Conservation (phyloP, 148 eudicot species). For the Rhododendron henanense region DNA sequence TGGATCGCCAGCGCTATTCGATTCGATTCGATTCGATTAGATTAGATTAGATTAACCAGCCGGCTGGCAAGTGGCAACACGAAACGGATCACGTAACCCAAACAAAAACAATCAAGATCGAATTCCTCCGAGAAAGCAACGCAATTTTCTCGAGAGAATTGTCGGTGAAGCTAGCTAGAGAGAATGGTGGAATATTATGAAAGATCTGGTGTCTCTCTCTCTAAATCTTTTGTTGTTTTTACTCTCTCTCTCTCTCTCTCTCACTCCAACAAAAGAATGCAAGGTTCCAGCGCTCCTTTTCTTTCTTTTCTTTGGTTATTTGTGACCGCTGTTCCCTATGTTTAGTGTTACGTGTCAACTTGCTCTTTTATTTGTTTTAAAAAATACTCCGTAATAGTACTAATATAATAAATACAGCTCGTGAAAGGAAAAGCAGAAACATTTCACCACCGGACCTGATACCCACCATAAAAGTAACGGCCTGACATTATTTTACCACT, state of each 20-base stretch:
- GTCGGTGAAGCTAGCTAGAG: background rate
- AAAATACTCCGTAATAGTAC: background rate
- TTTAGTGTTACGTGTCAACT: conserved; percentile 10
- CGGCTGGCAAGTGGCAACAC: background rate
- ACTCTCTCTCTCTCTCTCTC: background rate
- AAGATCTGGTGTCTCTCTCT: background rate
- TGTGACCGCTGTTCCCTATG: conserved; percentile 20
- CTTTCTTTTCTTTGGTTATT: conserved; percentile 21
- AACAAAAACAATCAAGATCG: background rate
- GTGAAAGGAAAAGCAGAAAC: background rate
- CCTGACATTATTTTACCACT: background rate
- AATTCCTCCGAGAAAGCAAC: conserved; percentile 1
- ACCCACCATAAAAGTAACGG: background rate
- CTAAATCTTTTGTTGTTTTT: background rate
- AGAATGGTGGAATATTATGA: background rate
- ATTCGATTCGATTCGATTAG: background rate
- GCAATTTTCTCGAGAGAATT: conserved; percentile 10
- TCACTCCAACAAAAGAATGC: conserved; percentile 4
- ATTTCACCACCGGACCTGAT: background rate
- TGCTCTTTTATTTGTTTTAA: background rate
- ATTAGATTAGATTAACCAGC: background rate
- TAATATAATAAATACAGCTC: background rate
- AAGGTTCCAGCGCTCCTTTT: conserved; percentile 13
- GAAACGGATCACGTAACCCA: background rate
- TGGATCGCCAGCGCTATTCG: conserved; percentile 1